A percentile compares a stretch with the other conserved stretches of the same genome.
Conservation (phyloP, 73 alveolate species). For the Stentor roeselii region DNA sequence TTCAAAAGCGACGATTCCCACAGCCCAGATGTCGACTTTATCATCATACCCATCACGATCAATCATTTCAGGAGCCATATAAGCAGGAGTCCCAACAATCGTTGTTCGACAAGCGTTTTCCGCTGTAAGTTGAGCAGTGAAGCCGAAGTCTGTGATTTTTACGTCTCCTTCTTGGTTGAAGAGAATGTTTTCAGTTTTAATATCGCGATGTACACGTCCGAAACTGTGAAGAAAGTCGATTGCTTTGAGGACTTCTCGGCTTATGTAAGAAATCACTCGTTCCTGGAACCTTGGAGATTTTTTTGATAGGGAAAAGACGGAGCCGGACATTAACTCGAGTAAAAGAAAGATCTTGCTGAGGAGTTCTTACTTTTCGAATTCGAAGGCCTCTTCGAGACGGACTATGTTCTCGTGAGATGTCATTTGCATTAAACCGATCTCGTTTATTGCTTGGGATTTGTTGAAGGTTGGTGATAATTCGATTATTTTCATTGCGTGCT, state of each 20-base stretch:
- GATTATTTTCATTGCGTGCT: not conserved
- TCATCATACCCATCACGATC: slow-evolving; percentile 79
- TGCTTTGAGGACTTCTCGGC: slow-evolving; percentile 48
- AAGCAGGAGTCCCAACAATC: slow-evolving; percentile 88
- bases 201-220: slow-evolving; percentile 86
- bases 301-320: not conserved
- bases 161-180: slow-evolving; percentile 74
- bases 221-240: slow-evolving; percentile 72
- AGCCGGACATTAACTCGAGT: slow-evolving; percentile 6
- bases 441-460: slow-evolving; percentile 6
- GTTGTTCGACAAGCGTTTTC: slow-evolving; percentile 45
- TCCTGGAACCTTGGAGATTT: slow-evolving; percentile 29
- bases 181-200: slow-evolving; percentile 85
- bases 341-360: not conserved
- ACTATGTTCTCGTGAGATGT: not conserved
- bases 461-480: not conserved
- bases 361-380: not conserved
- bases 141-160: slow-evolving; percentile 94
- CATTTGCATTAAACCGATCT: not conserved
- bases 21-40: slow-evolving; percentile 94
- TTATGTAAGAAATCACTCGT: slow-evolving; percentile 37
- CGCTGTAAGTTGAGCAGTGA: slow-evolving; percentile 62
- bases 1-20: slow-evolving; percentile 89
- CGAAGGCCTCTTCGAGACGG: not conserved
- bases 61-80: slow-evolving; percentile 98